Evolutionary conservation across 2,329 filamentous ascomycete genomes (phyloP), one percentile per base, ranked within the genome.

Genomic region (Mollisia scopiformis): DNA sequence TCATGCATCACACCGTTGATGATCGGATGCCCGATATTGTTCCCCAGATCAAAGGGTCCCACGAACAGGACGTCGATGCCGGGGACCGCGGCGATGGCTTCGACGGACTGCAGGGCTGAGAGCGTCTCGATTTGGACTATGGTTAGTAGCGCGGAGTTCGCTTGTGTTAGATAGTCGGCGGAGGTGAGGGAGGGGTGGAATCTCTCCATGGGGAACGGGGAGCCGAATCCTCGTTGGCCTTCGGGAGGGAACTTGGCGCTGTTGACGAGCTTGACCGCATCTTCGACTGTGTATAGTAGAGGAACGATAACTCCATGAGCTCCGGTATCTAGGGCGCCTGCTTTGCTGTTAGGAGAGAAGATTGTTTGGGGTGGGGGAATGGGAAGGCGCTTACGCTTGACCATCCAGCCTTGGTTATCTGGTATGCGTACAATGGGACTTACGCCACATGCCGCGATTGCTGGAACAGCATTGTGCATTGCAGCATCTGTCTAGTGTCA

Each of bases 41-140:
- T 75, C 68, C 84, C 88, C 55, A 89, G 78, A 68, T 89, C 87
- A 69, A 88, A 89, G 1, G 87, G 87, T 0, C 87, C 87, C 50
- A 89, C 80, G 70, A 88, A 89, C 25, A 89, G 74, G 4, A 87
- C 81, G 62, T 90, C 87, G 23, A 89, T 77, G 3, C 84, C 84
- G 3, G 84, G 75, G 23, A 87, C 77, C 21, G 81, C 78, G 43
- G 85, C 85, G 71, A 90, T 89, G 51, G 82, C 83, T 33, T 88
- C 85, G 1, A 89, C 81, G 13, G 75, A 75, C 1, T 85, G 81
- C 14, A 89, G 75, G 0, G 86, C 86, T 71, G 88, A 86, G 62
- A 78, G 77, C 0, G 87, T 89, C 75, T 90, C 87, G 55, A 90
- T 89, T 72, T 89, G 87, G 11, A 89, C 84, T 75, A 88, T 87